phyloP scores from a whole-genome alignment of 768 basidiomycete genomes.

The Zangia roseola region DNA sequence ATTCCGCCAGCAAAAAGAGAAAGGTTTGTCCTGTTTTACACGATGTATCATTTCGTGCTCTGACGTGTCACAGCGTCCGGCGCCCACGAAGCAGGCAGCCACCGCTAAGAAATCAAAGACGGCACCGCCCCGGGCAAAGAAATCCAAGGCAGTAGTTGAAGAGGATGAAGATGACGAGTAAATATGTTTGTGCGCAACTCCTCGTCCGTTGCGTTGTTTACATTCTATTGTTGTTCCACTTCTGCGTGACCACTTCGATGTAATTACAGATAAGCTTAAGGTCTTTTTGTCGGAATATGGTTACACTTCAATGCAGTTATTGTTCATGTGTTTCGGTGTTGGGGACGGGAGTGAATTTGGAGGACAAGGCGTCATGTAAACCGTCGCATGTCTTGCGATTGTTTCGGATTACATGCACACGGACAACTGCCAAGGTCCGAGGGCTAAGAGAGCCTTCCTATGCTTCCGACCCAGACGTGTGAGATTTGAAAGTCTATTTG shows the following conservation, averaged over 20 bases:
- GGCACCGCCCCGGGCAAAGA: slow-evolving; percentile 31
- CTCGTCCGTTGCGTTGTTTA: slow-evolving; percentile 5
- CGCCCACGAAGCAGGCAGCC: slow-evolving; percentile 44
- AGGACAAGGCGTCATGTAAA: no score
- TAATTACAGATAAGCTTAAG: slow-evolving; percentile 8
- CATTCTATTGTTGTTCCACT: not conserved
- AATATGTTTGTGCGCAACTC: not conserved
- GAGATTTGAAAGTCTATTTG: not conserved
- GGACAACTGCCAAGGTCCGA: no score
- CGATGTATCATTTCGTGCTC: not conserved
- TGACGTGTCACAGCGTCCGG: slow-evolving; percentile 37
- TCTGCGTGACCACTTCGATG: slow-evolving; percentile 1
- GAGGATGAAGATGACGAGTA: slow-evolving; percentile 39
- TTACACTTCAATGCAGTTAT: slow-evolving; percentile 4
- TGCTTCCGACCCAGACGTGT: not conserved
- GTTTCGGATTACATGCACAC: no score
- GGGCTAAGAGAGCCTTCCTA: no score
- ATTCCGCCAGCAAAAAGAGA: slow-evolving; percentile 57
- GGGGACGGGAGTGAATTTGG: no score
- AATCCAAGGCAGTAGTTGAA: slow-evolving; percentile 47
- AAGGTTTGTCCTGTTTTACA: slow-evolving; percentile 51
- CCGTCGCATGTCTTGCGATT: no score
- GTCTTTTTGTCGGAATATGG: slow-evolving; percentile 3
- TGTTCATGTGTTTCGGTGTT: not conserved
- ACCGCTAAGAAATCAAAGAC: slow-evolving; percentile 39